phyloP scores from a whole-genome alignment of 1,284 basidiomycete species.

The Rhodotorula sp. region DNA sequence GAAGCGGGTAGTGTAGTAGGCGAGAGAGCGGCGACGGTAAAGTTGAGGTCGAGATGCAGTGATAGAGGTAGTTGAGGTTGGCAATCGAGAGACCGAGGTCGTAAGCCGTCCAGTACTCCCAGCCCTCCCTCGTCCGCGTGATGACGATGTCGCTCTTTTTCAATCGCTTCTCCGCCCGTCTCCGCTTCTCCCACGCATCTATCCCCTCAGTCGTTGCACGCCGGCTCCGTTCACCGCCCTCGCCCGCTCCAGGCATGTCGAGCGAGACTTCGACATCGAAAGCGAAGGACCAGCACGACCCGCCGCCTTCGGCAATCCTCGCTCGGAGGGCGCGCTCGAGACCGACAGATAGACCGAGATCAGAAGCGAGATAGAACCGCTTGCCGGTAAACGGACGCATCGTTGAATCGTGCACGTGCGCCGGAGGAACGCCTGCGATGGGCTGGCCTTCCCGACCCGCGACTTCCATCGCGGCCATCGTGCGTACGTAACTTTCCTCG shows the following conservation, averaged over 20 bases:
- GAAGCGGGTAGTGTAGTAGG: slow-evolving; percentile 61
- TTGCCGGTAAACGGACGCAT: slow-evolving; percentile 55
- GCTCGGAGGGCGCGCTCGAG: slow-evolving; percentile 60
- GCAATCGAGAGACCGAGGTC: slow-evolving; percentile 64
- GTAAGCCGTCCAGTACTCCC: slow-evolving; percentile 66
- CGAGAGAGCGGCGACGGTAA: slow-evolving; percentile 67
- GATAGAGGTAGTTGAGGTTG: slow-evolving; percentile 76
- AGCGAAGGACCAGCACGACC: slow-evolving; percentile 54
- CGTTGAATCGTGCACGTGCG: neutral
- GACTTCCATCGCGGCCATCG: neutral
- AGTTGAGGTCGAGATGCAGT: slow-evolving; percentile 64
- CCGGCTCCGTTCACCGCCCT: slow-evolving; percentile 46
- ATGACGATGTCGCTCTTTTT: slow-evolving; percentile 64
- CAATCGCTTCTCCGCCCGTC: slow-evolving; percentile 41
- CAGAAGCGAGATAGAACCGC: slow-evolving; percentile 60
- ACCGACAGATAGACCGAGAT: slow-evolving; percentile 56
- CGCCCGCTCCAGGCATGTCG: slow-evolving; percentile 21
- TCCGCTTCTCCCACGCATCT: slow-evolving; percentile 26
- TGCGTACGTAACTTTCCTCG: slow-evolving; percentile 6
- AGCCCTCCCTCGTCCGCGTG: slow-evolving; percentile 65
- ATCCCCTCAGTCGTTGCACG: neutral
- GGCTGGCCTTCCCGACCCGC: too few relatives aligned
- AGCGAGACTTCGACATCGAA: slow-evolving; percentile 25
- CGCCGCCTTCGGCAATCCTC: slow-evolving; percentile 61
- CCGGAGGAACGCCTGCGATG: neutral